Conservation (phyloP, 768 basidiomycete genomes). For the Tricholoma bakamatsutake region DNA sequence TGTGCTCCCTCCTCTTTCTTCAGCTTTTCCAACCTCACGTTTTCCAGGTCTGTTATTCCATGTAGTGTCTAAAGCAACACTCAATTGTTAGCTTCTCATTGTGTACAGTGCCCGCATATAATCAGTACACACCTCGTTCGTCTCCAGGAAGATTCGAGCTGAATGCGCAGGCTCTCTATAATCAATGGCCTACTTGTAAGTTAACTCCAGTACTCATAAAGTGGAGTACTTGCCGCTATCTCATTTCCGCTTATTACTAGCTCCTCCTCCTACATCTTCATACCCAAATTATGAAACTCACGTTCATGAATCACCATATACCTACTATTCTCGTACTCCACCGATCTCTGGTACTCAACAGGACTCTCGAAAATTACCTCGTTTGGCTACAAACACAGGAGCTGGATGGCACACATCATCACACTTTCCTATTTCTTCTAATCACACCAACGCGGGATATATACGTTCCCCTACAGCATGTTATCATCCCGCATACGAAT, state of each 20-base stretch:
- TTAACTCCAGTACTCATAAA: conserved; percentile 9
- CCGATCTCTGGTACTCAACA: conserved; percentile 40
- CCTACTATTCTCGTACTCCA: conserved; percentile 45
- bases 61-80: conserved; percentile 46
- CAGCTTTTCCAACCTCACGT: conserved; percentile 83
- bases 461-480: conserved; percentile 63
- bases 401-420: conserved; percentile 43
- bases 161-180: conserved; percentile 41
- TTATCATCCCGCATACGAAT: conserved; percentile 52
- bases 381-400: conserved; percentile 39
- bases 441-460: conserved; percentile 25
- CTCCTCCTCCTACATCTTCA: conserved; percentile 41
- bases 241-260: conserved; percentile 32
- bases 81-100: conserved; percentile 47
- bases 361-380: conserved; percentile 56
- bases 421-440: conserved; percentile 21
- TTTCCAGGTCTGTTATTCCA: conserved; percentile 79
- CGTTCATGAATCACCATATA: conserved; percentile 40
- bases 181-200: conserved; percentile 40
- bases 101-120: conserved; percentile 53
- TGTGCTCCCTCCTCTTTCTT: conserved; percentile 81
- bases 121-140: conserved; percentile 56
- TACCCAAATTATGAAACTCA: conserved; percentile 51
- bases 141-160: conserved; percentile 57
- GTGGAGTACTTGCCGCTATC: conserved; percentile 23